Evolutionary conservation across 176 grass and related monocot species (phyloP).

Genomic region (Sorghum bicolor): DNA sequence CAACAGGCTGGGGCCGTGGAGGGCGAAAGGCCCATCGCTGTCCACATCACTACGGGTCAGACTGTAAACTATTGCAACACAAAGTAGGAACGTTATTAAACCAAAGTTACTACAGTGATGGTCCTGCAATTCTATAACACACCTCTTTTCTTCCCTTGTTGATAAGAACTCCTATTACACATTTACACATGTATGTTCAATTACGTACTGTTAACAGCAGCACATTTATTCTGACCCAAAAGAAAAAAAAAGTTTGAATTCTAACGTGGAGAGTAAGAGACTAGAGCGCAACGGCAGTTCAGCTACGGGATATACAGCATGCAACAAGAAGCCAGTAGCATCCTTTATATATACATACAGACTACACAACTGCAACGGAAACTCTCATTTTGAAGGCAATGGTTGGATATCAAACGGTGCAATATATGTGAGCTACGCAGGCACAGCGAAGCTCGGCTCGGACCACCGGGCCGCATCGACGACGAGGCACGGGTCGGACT

Average conservation of each 20-base stretch:
- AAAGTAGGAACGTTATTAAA: neutral
- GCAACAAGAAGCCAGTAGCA: neutral
- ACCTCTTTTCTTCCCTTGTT: neutral
- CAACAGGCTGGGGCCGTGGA: neutral
- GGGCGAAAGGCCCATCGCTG: neutral
- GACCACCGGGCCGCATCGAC: slow-evolving; percentile 60
- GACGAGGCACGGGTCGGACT: slow-evolving; percentile 83
- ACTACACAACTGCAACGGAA: neutral
- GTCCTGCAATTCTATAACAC: neutral
- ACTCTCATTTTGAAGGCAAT: neutral
- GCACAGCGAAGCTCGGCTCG: slow-evolving; percentile 79
- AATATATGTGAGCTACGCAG: slow-evolving; percentile 48
- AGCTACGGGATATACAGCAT: slow-evolving; percentile 5
- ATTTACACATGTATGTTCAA: neutral
- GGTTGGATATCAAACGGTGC: neutral
- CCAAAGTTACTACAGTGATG: neutral
- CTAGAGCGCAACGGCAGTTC: neutral
- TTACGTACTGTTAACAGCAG: neutral
- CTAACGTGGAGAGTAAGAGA: neutral
- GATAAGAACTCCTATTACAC: neutral
- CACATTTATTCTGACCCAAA: neutral
- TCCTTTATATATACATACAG: slow-evolving; percentile 21
- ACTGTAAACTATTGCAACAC: neutral
- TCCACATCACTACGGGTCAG: neutral
- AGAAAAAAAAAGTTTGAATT: neutral